Evolutionary conservation across 768 basidiomycete genomes (phyloP).

Genomic region (Tephrocybe rancida): DNA sequence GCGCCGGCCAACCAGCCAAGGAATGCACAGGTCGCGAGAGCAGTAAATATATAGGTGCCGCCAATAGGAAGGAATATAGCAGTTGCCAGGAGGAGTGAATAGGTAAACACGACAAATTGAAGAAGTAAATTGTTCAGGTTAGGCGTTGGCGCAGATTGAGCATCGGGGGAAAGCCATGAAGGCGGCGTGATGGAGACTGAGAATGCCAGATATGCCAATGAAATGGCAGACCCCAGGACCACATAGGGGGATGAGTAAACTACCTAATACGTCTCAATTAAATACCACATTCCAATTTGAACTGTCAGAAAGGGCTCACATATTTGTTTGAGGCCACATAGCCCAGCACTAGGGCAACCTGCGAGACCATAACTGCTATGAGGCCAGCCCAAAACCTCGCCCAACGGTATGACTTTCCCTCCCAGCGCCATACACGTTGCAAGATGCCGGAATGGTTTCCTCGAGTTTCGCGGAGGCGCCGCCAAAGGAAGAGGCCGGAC

Average conservation of each 20-base stretch:
- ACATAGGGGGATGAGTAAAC: slow-evolving; percentile 59
- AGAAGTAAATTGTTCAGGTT: slow-evolving; percentile 31
- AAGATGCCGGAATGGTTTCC: slow-evolving; percentile 4
- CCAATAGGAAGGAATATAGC: slow-evolving; percentile 52
- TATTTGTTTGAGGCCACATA: slow-evolving; percentile 63
- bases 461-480: slow-evolving; percentile 18
- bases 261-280: slow-evolving; percentile 40
- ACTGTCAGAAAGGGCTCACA: slow-evolving; percentile 42
- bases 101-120: slow-evolving; percentile 58
- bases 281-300: not conserved
- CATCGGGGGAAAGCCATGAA: slow-evolving; percentile 29
- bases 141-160: not conserved
- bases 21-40: slow-evolving; percentile 52
- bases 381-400: slow-evolving; percentile 67
- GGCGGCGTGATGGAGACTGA: slow-evolving; percentile 44
- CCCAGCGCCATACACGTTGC: not conserved
- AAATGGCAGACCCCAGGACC: slow-evolving; percentile 50
- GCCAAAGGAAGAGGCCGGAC: slow-evolving; percentile 37
- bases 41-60: slow-evolving; percentile 57
- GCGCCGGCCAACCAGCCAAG: slow-evolving; percentile 43
- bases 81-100: slow-evolving; percentile 52
- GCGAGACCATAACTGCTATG: slow-evolving; percentile 42
- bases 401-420: slow-evolving; percentile 29
- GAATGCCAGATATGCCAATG: slow-evolving; percentile 51
- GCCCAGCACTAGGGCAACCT: slow-evolving; percentile 48